Conservation (phyloP, 2,329 filamentous ascomycete genomes). For the Boeremia exigua region DNA sequence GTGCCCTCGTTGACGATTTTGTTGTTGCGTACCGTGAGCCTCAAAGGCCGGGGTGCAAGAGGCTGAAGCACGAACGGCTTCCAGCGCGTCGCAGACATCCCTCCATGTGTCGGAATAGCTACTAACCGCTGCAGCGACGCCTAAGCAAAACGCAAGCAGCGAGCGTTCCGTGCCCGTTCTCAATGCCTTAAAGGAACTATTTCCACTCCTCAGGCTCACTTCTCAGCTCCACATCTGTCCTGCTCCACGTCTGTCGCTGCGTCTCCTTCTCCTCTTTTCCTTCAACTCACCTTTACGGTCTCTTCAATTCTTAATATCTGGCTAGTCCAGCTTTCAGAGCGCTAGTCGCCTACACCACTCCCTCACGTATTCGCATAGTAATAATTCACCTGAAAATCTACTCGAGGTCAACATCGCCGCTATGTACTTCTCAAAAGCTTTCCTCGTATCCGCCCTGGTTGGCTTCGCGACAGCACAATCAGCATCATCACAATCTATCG, state of each 20-base stretch:
- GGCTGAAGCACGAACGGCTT: constrained; percentile 48
- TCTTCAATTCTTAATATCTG: constrained; percentile 47
- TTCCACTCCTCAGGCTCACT: constrained; percentile 44
- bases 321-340: constrained; percentile 49
- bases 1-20: neutral
- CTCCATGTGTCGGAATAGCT: constrained; percentile 41
- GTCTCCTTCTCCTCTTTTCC: constrained; percentile 38
- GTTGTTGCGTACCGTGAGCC: constrained; percentile 17
- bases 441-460: constrained; percentile 39
- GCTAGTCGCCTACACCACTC: constrained; percentile 46
- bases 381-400: constrained; percentile 33
- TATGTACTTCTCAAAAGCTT: constrained; percentile 46
- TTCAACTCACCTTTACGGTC: constrained; percentile 14
- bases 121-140: constrained; percentile 36
- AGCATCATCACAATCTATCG: constrained; percentile 16
- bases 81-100: constrained; percentile 44
- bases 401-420: constrained; percentile 21
- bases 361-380: constrained; percentile 27
- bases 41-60: constrained; percentile 29
- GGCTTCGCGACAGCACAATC: constrained; percentile 37
- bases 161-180: constrained; percentile 27
- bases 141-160: constrained; percentile 34
- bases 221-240: constrained; percentile 36
- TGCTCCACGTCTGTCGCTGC: constrained; percentile 34
- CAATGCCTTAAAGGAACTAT: constrained; percentile 49